Base-by-base conservation (phyloP, 768 basidiomycete genomes). In the Mycena sanguinolenta region DNA sequence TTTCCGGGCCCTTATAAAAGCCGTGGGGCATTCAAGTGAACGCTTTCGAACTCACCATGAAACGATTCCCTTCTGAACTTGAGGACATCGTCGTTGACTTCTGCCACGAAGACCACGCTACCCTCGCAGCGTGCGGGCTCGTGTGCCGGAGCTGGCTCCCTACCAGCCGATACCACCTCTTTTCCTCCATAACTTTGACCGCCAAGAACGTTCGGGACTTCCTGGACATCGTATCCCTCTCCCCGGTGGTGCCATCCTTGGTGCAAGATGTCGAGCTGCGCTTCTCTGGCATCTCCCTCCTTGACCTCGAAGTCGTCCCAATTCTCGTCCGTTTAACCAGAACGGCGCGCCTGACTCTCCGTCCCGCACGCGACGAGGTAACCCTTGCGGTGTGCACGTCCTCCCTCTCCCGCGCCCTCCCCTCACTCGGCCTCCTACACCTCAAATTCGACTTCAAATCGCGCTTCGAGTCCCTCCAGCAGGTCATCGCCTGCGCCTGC, bases 31-130 rank as follows among this genome's bases (percentile, higher is more conserved):
- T 39, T 14, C 39, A 39, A 39, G 13, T 5, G 39, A 39, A n/a
- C n/a, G 21, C 44, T n/a, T n/a, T 46, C 32, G 4, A 5, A 34
- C 32, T 34, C n/a, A 36, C 5, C 52, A 70, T 70, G 69, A 70
- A 50, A 63, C 69, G 63, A 42, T 61, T 70, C 23, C 68, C 75
- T 9, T 50, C 73, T 30, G 75, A 76, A 70, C 55, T 76, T 13
- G 65, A 63, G 46, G 75, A 75, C 67, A 27, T 38, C 12, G 23
- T 74, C 52, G 69, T 75, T 60, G 75, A 76, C 69, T 71, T 71
- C 53, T 60, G 53, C 32, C 71, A 69, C 67, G 59, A 70, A 12
- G 71, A 76, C 62, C 14, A 16, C 9, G 23, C 42, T 4, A 60
- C 71, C 4, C 74, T 76, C 10, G 65, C 69, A 3, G 49, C 69